phyloP scores from a whole-genome alignment of 1,284 basidiomycete genomes.

The Peniophora sp. region DNA sequence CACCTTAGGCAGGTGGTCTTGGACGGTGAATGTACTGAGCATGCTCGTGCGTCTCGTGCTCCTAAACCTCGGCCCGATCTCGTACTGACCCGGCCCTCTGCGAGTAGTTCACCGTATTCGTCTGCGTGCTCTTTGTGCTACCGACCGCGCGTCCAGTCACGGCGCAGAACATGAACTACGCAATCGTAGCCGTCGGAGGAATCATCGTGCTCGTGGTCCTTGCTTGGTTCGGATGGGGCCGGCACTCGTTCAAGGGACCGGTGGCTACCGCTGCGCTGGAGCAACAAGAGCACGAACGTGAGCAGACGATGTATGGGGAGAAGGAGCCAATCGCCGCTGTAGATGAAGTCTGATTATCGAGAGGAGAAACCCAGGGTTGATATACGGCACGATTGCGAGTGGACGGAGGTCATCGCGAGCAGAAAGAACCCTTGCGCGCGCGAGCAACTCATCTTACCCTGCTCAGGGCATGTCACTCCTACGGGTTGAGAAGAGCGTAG shows the following conservation, averaged over 20 bases:
- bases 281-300: background rate
- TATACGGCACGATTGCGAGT: too few species aligned
- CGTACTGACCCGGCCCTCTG: background rate
- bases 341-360: background rate
- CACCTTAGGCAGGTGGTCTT: constrained; percentile 44
- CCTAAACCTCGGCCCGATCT: constrained; percentile 10
- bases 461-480: too few species aligned
- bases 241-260: constrained; percentile 22
- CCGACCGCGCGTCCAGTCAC: constrained; percentile 54
- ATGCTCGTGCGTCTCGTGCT: constrained; percentile 25
- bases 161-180: constrained; percentile 58
- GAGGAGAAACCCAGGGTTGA: too few species aligned
- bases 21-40: constrained; percentile 41
- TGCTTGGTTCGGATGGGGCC: constrained; percentile 35
- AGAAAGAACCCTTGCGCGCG: too few species aligned
- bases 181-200: constrained; percentile 42
- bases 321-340: background rate
- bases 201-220: constrained; percentile 31
- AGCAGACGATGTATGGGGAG: background rate
- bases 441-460: too few species aligned
- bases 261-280: constrained; percentile 16
- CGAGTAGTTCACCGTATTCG: constrained; percentile 41
- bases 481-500: too few species aligned
- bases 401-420: too few species aligned
- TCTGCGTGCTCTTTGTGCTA: constrained; percentile 50